These are phyloP conservation scores for Notholithocarpus densiflorus DNA, from an alignment of 306 rosid genomes.

Conservation along the genomic window DNA sequence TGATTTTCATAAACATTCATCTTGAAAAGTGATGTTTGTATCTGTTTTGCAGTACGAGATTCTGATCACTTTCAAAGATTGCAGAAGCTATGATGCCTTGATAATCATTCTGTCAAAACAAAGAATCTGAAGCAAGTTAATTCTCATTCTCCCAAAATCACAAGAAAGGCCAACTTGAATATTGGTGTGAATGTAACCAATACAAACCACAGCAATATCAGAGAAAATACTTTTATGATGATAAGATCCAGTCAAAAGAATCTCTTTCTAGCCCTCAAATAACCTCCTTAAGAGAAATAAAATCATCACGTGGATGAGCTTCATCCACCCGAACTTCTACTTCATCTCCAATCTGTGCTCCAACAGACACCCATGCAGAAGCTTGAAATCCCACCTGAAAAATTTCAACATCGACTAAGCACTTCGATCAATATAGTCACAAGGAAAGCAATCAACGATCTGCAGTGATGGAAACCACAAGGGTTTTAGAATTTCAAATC, in stretches of 20 bases:
- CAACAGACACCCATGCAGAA: slow-evolving; percentile 67
- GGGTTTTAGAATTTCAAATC: neutral
- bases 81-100: neutral
- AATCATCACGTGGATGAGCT: slow-evolving; percentile 87
- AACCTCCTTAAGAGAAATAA: slow-evolving; percentile 69
- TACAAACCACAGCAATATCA: neutral
- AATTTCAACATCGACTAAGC: neutral
- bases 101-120: neutral
- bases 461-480: neutral
- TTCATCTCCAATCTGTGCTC: slow-evolving; percentile 80
- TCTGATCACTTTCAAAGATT: neutral
- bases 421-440: neutral
- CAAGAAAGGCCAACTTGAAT: neutral
- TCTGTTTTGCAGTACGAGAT: neutral
- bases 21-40: neutral
- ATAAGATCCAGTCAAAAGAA: neutral
- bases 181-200: neutral
- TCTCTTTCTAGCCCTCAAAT: slow-evolving; percentile 29
- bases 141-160: neutral
- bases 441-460: neutral
- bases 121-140: neutral
- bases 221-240: neutral
- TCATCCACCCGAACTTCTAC: slow-evolving; percentile 71
- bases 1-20: neutral
- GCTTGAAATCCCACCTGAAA: slow-evolving; percentile 88